Evolutionary conservation across 208 protist species (phyloP), one percentile per base, ranked within the genome.

Genomic region (Trypanosoma scelopori): DNA sequence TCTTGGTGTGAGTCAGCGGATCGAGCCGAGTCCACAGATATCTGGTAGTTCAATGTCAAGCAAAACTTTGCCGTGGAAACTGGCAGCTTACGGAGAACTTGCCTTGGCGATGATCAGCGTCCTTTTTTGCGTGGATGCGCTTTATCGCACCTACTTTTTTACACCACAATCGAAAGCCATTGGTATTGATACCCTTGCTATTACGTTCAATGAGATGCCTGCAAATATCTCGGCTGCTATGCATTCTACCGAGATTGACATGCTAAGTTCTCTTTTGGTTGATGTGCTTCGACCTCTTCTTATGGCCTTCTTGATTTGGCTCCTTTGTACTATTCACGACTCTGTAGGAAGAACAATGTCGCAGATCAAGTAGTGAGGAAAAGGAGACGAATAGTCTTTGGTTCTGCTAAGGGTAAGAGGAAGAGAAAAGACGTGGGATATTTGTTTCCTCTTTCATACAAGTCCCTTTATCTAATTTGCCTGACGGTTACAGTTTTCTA

Each of bases 281-380:
- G 35, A 56, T 48, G 13, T 70, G 25, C 13, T 70, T 51, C 65
- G 65, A 55, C 65, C 65, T 22, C 18, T 70, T 63, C 35, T 70
- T 45, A 25, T 63, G 49, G 55, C 22, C 15, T 56, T 51, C 18
- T n/a, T 56, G 20, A 22, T 70, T 58, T 70, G 65, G 45, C 55
- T 70, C 6, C 15, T 70, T 1, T 56, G 18, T 63, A 41, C 37
- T 56, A 7, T 70, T 28, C 22, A 39, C 13, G 4, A 12, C 30
- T 28, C 20, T 32, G 22, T 63, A 41, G 15, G 15, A 55, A 42
- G 35, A 47, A 63, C 65, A n/a, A 15, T 60, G 39, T 0, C 1
- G n/a, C 27, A 41, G 22, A 50, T 69, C 42, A 45, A 23, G n/a
- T 23, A 41, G 37, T 50, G 37, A 49, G 49, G 56, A 55, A 35